A percentile compares a stretch with the other conserved stretches of the same genome.
Evolutionary conservation across 345 rosid genomes (phyloP).

Genomic region (Cardamine occulta): DNA sequence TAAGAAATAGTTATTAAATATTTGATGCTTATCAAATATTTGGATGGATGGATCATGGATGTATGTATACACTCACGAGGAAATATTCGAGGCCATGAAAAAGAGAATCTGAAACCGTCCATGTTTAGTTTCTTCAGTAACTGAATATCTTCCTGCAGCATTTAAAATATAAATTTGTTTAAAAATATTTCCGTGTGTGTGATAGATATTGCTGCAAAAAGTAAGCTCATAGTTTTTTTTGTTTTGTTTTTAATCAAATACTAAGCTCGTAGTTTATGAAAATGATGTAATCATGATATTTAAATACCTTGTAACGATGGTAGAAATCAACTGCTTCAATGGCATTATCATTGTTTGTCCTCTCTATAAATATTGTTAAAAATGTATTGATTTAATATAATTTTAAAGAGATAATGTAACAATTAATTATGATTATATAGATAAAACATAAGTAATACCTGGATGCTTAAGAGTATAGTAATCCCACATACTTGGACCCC

Average conservation of each 20-base stretch:
- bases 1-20: no score
- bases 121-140: conserved; percentile 41
- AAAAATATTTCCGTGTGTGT: neutral
- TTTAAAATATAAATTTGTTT: neutral
- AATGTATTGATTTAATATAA: neutral
- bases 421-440: neutral
- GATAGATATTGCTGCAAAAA: neutral
- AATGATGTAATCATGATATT: neutral
- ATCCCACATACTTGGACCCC: conserved; percentile 44
- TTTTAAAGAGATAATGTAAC: no score
- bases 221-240: neutral
- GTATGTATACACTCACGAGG: conserved; percentile 38
- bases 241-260: neutral
- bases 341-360: conserved; percentile 18
- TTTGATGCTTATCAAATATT: neutral
- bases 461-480: conserved; percentile 25
- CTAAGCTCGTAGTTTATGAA: neutral
- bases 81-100: conserved; percentile 52
- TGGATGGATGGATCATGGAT: neutral
- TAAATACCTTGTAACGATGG: conserved; percentile 45
- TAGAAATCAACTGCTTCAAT: conserved; percentile 38
- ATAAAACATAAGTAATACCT: conserved; percentile 1
- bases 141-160: conserved; percentile 42
- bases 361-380: neutral
- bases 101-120: conserved; percentile 50